These are phyloP conservation scores for Rutstroemia sydowiana DNA, from an alignment of 2,329 filamentous ascomycete genomes.

Conservation along the genomic window DNA sequence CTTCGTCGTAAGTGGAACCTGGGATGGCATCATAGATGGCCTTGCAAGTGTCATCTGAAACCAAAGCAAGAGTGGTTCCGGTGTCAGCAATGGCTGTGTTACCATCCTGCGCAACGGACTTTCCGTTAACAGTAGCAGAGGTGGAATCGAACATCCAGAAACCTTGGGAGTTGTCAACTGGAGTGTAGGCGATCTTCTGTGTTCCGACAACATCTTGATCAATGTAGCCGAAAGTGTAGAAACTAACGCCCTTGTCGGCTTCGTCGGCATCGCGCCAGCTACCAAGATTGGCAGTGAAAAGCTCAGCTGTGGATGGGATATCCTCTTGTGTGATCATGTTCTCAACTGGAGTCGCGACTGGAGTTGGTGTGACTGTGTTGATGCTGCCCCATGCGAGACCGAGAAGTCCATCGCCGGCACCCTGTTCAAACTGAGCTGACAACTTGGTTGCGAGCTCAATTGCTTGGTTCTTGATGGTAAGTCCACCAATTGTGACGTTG, in stretches of 20 bases:
- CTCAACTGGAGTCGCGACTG: constrained; percentile 56
- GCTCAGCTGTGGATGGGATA: constrained; percentile 40
- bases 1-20: constrained; percentile 47
- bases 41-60: constrained; percentile 53
- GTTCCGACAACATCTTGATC: constrained; percentile 53
- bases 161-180: constrained; percentile 55
- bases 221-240: constrained; percentile 70
- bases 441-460: constrained; percentile 56
- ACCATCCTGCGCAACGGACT: constrained; percentile 39
- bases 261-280: constrained; percentile 44
- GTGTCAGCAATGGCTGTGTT: constrained; percentile 68
- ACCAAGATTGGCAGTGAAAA: constrained; percentile 54
- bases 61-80: constrained; percentile 59
- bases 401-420: constrained; percentile 55
- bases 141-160: constrained; percentile 62
- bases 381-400: constrained; percentile 59
- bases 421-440: constrained; percentile 48
- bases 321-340: constrained; percentile 57
- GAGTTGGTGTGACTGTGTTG: constrained; percentile 51
- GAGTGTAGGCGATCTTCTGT: constrained; percentile 50
- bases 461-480: constrained; percentile 53
- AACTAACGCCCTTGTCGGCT: constrained; percentile 39
- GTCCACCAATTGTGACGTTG: constrained; percentile 51
- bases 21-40: constrained; percentile 58
- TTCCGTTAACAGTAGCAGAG: constrained; percentile 50